Percentiles rank a stretch among this genome's conserved stretches.
These are phyloP conservation scores for Stylosanthes scabra DNA, from an alignment of 331 rosid species.

Conservation along the genomic window DNA sequence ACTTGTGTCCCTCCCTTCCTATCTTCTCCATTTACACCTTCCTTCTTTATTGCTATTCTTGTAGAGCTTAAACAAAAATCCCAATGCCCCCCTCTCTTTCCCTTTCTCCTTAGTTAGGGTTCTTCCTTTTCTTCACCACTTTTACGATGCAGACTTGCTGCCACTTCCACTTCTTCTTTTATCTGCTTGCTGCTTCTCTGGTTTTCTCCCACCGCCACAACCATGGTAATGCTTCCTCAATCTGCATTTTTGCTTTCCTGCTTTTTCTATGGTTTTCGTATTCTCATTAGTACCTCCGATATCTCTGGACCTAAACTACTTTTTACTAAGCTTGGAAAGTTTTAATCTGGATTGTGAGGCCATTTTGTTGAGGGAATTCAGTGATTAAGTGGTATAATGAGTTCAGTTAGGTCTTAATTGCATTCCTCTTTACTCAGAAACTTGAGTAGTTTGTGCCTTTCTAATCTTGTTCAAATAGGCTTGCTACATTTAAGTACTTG, in stretches of 20 bases:
- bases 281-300: conserved; percentile 26
- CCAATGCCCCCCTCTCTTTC: background rate
- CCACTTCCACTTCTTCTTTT: conserved; percentile 43
- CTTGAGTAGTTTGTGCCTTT: background rate
- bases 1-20: conserved; percentile 25
- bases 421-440: background rate
- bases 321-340: background rate
- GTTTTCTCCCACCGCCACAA: conserved; percentile 75
- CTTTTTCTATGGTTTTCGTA: conserved; percentile 12
- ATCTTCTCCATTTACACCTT: conserved; percentile 38
- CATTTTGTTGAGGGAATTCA: background rate
- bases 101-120: conserved; percentile 34
- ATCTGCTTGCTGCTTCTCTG: conserved; percentile 55
- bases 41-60: background rate
- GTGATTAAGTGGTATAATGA: background rate
- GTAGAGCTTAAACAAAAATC: background rate
- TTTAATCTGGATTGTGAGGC: background rate
- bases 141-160: conserved; percentile 49
- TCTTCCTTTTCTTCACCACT: conserved; percentile 27
- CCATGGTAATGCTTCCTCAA: conserved; percentile 59
- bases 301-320: background rate
- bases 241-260: background rate
- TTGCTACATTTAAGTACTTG: too few species aligned
- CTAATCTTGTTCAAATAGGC: conserved; percentile 13
- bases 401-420: background rate